Evolutionary conservation across 257 asterid genomes (phyloP), one percentile per base, ranked within the genome.

Genomic region (Orobanche coerulescens): DNA sequence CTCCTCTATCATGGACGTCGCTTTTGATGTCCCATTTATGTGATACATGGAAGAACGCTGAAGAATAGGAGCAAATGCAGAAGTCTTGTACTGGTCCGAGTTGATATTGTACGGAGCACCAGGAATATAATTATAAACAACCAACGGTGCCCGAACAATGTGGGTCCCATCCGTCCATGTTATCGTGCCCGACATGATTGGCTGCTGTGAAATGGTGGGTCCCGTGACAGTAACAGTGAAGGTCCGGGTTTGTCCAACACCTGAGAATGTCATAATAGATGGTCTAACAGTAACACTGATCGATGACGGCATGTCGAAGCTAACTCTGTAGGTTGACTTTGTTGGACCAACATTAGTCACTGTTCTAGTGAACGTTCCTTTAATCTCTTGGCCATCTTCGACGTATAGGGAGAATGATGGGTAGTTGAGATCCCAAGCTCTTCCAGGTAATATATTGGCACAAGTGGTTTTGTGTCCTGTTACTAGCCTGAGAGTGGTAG

Each of bases 351-450:
- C 74, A 47, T 73, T 73, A 1, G 68, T 73, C 50, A 68, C 78
- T 2, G 64, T 73, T 73, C 75, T 58, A 0, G 74, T 63, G 68
- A 73, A 73, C 8, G 23, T 68, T 16, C 18, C 78, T 0, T 0
- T 16, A 23, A 73, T 57, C 53, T 30, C 9, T 55, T 64, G 43
- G 25, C 74, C 74, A 2, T 73, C 71, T 42, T 58, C 71, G 4
- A 73, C 71, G 12, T 73, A 68, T 42, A 68, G 71, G 1, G 75
- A 57, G 48, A 68, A 64, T 2, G 74, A 68, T 0, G 78, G 78
- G 64, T 73, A 73, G 71, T 73, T 73, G 2, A 73, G 61, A 13
- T 73, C 75, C 74, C 71, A 63, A 0, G 68, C 74, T 51, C 74
- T 63, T 24, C 74, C 78, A 0, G 54, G 64, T 0, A 43, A 15